Percentiles rank a stretch among this genome's conserved stretches.
Conservation (phyloP, 441 rosid species). For the Erodium chrysanthum region DNA sequence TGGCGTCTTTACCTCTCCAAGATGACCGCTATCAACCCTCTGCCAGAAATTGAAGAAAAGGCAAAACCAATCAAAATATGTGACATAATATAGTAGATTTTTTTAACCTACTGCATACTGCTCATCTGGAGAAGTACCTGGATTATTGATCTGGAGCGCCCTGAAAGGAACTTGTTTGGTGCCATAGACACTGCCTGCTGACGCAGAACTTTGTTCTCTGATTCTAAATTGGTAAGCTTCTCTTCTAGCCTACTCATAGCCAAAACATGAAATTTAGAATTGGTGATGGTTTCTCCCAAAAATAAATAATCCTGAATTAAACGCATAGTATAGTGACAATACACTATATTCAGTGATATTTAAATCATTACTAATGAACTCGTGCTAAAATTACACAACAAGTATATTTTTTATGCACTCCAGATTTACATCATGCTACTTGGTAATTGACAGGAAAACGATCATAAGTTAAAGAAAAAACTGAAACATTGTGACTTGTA, state of each 20-base stretch:
- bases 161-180: slow-evolving; percentile 93
- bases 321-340: background rate
- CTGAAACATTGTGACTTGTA: background rate
- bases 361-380: background rate
- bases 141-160: slow-evolving; percentile 84
- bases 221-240: slow-evolving; percentile 72
- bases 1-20: slow-evolving; percentile 48
- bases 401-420: background rate
- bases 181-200: slow-evolving; percentile 97
- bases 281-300: slow-evolving; percentile 10
- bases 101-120: background rate
- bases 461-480: background rate
- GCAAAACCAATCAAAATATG: slow-evolving; percentile 15
- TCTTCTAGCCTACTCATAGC: slow-evolving; percentile 65
- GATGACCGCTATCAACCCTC: slow-evolving; percentile 81
- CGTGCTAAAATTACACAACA: background rate
- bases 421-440: background rate
- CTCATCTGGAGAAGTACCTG: slow-evolving; percentile 43
- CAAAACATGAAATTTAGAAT: slow-evolving; percentile 11
- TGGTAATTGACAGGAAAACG: background rate
- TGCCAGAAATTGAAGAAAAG: slow-evolving; percentile 30
- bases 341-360: slow-evolving; percentile 4
- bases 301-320: background rate
- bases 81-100: background rate
- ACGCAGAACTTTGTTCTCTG: slow-evolving; percentile 86